Evolutionary conservation across 352 stramenopile genomes (phyloP).

Genomic region (Pythium utonaiense): DNA sequence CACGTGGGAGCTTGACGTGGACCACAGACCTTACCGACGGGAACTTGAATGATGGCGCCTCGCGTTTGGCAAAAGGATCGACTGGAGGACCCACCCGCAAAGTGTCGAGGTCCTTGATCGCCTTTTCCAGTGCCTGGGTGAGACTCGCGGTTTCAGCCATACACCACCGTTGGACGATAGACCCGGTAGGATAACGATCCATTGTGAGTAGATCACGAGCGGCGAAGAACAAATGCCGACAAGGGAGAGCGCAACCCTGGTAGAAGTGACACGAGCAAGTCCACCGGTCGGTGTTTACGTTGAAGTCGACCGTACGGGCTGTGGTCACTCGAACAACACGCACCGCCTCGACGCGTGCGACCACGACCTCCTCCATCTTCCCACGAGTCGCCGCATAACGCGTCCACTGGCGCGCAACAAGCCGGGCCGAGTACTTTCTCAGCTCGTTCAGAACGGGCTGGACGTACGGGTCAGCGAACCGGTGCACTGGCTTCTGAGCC

Average conservation of each 20-base stretch:
- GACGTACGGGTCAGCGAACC: not conserved
- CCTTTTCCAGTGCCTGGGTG: not conserved
- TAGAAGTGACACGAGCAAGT: constrained; percentile 4
- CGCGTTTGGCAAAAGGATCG: not conserved
- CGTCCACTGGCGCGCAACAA: not conserved
- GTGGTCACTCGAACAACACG: not conserved
- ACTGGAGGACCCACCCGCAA: not conserved
- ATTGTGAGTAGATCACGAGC: not conserved
- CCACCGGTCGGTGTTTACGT: not conserved
- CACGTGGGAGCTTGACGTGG: not conserved
- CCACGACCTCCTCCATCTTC: constrained; percentile 2
- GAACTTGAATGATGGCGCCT: not conserved
- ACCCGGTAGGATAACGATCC: not conserved
- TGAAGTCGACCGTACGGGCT: not conserved
- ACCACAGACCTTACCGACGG: not conserved
- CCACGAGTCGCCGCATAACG: constrained; percentile 6
- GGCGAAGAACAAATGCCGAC: not conserved
- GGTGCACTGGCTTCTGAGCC: not conserved
- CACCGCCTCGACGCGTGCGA: not conserved
- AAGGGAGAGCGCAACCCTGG: not conserved
- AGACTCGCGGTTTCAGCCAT: not conserved
- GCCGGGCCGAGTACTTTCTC: not conserved
- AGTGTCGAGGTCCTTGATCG: not conserved
- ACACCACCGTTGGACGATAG: not conserved
- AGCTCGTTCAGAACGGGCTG: not conserved